Evolutionary conservation across 257 asterid genomes (phyloP), one percentile per base, ranked within the genome.

Genomic region (Fraxinus quadrangulata): DNA sequence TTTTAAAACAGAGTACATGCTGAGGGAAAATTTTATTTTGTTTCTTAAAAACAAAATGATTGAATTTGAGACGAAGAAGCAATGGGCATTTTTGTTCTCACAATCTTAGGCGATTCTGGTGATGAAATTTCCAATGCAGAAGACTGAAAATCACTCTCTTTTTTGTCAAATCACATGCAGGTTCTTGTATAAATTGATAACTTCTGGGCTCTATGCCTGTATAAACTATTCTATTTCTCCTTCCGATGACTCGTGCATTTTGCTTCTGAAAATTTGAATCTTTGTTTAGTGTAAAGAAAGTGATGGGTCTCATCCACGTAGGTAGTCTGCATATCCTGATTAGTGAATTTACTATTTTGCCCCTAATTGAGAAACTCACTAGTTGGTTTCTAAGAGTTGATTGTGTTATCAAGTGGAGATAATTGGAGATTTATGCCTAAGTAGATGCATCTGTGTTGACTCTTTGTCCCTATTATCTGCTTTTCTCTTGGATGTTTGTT

Each of bases 1-100:
- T 30, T 56, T 23, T 28, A 59, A 47, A 54, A 80, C 40, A 36
- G 16, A 67, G 42, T 51, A 71, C 73, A 54, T 42, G 23, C 31
- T 56, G 21, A 23, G 63, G 4, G 33, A 67, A 75, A 24, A 34
- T 49, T 19, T 54, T 17, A 76, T 73, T 65, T 75, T 71, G 51
- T 49, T 34, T 28, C 17, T 67, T 0, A 37, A 30, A 40, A 54
- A 72, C 34, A 77, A 56, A 73, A 30, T 42, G 65, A 73, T 49
- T 75, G 26, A 45, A 78, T 80, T 45, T 65, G 81, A 77, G 84
- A 79, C 84, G 84, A 84, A 83, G 78, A 85, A 83, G 70, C 85
- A 67, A 83, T 63, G 81, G 51, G 68, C 70, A 26, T 26, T 26
- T 26, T 23, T 23, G 1, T 23, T 61, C 33, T 37, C 28, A 54